Conservation (phyloP, 345 rosid species). For the Psidium friedrichsthalianum region DNA sequence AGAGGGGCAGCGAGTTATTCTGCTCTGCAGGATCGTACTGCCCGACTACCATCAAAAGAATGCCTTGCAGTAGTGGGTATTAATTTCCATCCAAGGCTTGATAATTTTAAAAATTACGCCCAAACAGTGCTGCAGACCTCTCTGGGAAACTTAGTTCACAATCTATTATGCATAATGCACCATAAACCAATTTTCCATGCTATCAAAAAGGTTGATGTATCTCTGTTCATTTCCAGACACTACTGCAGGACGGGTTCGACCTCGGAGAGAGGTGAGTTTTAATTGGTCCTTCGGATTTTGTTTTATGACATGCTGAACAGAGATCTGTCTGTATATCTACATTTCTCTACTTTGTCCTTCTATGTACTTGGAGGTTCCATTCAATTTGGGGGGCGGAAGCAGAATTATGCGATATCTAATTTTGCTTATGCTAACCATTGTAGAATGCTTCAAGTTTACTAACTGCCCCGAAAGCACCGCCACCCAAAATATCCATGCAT, state of each 20-base stretch:
- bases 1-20: slow-evolving; percentile 49
- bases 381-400: neutral
- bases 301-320: neutral
- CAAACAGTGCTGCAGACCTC: neutral
- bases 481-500: slow-evolving; percentile 65
- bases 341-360: neutral
- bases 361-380: neutral
- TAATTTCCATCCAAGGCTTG: slow-evolving; percentile 30
- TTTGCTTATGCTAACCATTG: slow-evolving; percentile 3
- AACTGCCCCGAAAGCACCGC: slow-evolving; percentile 54
- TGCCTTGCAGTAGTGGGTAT: slow-evolving; percentile 79
- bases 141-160: neutral
- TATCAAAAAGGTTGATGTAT: neutral
- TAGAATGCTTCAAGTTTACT: slow-evolving; percentile 77
- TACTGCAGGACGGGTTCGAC: slow-evolving; percentile 75
- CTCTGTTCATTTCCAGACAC: slow-evolving; percentile 40
- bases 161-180: neutral
- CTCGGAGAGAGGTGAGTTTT: slow-evolving; percentile 42
- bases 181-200: neutral
- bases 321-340: neutral
- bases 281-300: neutral
- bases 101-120: neutral
- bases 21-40: slow-evolving; percentile 85
- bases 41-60: slow-evolving; percentile 46
- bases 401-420: neutral